Evolutionary conservation across 1,284 basidiomycete genomes (phyloP).

Genomic region (Hypsizygus ulmarius): DNA sequence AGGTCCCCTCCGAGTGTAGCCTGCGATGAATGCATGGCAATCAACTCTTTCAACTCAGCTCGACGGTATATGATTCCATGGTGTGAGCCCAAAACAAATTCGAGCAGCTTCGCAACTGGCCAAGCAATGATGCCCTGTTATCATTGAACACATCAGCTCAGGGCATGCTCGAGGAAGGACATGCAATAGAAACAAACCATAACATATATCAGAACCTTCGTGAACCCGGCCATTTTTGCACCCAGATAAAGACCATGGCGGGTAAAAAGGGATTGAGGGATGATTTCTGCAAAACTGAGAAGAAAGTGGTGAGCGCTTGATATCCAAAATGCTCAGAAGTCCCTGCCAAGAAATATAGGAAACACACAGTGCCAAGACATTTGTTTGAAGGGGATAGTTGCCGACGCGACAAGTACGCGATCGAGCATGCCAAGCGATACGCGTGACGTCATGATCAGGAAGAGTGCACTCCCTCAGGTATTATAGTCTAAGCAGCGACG

Average conservation of each 20-base stretch:
- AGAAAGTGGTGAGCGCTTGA: constrained; percentile 3
- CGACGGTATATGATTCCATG: constrained; percentile 62
- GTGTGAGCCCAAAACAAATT: constrained; percentile 60
- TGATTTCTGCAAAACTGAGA: constrained; percentile 82
- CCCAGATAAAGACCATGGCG: constrained; percentile 91
- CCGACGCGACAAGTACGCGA: neutral
- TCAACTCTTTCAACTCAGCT: constrained; percentile 69
- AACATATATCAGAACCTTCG: constrained; percentile 65
- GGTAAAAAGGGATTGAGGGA: constrained; percentile 88
- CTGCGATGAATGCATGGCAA: constrained; percentile 65
- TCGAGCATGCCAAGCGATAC: constrained; percentile 6
- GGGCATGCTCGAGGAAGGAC: neutral
- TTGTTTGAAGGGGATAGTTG: neutral
- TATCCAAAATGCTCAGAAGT: neutral
- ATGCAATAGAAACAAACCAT: constrained; percentile 43
- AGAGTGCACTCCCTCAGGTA: neutral
- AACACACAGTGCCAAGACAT: neutral
- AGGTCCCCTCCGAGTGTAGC: constrained; percentile 66
- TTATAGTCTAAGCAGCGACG: no score
- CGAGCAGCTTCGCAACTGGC: constrained; percentile 75
- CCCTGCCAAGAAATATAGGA: neutral
- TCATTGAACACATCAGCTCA: neutral
- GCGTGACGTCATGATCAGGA: constrained; percentile 35
- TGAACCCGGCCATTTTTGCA: constrained; percentile 84
- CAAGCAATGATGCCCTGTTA: constrained; percentile 72